A percentile compares a stretch with the other conserved stretches of the same genome.
These are phyloP conservation scores for Uronychia binucleata DNA, from an alignment of 73 alveolate genomes.

Conservation along the genomic window DNA sequence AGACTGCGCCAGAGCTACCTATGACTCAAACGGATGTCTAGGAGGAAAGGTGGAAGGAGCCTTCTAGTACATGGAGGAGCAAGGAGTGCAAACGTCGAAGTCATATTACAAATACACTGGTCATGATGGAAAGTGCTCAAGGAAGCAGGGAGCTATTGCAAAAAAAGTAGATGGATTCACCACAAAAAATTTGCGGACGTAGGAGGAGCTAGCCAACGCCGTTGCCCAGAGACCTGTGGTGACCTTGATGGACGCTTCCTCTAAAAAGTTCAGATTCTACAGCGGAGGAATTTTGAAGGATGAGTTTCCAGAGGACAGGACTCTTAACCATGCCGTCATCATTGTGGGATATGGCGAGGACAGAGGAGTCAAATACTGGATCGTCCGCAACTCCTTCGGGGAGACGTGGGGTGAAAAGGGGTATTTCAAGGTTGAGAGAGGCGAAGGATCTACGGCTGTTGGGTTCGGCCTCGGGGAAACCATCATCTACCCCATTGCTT, in stretches of 20 bases:
- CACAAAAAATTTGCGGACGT: no score
- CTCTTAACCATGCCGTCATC: conserved; percentile 84
- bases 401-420: conserved; percentile 86
- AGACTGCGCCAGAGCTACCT: not conserved
- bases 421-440: conserved; percentile 54
- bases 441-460: not conserved
- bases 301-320: not conserved
- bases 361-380: conserved; percentile 61
- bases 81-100: not conserved
- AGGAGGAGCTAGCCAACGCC: not conserved
- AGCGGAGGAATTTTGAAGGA: not conserved
- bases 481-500: not conserved
- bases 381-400: conserved; percentile 84
- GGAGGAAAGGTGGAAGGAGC: not conserved
- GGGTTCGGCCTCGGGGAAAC: not conserved
- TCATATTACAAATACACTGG: not conserved
- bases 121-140: not conserved
- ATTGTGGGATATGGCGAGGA: conserved; percentile 83
- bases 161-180: not conserved
- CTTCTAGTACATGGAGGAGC: not conserved
- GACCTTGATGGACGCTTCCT: not conserved
- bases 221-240: not conserved
- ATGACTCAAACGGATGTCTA: not conserved
- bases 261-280: not conserved
- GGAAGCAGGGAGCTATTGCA: not conserved